phyloP scores from a whole-genome alignment of 176 grass and related monocot genomes.

The Carex myosuroides region DNA sequence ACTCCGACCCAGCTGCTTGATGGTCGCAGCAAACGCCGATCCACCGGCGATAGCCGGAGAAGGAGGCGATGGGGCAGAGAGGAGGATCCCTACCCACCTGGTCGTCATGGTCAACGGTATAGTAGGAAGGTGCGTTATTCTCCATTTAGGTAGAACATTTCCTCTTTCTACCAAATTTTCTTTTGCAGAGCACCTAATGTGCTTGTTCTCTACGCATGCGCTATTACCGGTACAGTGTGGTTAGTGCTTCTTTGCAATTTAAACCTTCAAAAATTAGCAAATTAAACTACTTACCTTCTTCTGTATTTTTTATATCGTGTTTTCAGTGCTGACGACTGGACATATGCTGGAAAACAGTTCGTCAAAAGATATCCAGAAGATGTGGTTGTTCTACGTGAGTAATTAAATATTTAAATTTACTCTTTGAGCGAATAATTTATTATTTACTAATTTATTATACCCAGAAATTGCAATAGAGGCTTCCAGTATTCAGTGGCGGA shows the following conservation, averaged over 20 bases:
- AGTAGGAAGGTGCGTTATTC: slow-evolving; percentile 55
- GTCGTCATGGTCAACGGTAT: slow-evolving; percentile 87
- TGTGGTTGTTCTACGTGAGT: slow-evolving; percentile 79
- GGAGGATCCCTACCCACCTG: slow-evolving; percentile 49
- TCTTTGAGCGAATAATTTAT: background rate
- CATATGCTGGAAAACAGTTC: slow-evolving; percentile 76
- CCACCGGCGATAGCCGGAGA: slow-evolving; percentile 10
- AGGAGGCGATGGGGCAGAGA: slow-evolving; percentile 8
- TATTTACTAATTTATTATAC: background rate
- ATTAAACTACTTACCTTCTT: background rate
- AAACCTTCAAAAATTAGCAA: background rate
- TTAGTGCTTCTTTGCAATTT: background rate
- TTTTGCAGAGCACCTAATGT: background rate
- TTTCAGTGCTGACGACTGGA: slow-evolving; percentile 80
- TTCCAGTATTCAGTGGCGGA: background rate
- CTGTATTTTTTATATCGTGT: slow-evolving; percentile 25
- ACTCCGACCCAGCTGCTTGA: slow-evolving; percentile 53
- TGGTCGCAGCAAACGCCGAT: slow-evolving; percentile 20
- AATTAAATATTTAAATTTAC: slow-evolving; percentile 8
- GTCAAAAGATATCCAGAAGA: slow-evolving; percentile 67
- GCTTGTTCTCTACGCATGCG: too few species aligned
- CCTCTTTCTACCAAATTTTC: background rate
- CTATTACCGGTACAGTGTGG: background rate
- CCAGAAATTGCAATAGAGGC: background rate
- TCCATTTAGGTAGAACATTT: background rate